Conservation (phyloP, 495 filamentous ascomycete genomes). For the Penicillium argentinense region DNA sequence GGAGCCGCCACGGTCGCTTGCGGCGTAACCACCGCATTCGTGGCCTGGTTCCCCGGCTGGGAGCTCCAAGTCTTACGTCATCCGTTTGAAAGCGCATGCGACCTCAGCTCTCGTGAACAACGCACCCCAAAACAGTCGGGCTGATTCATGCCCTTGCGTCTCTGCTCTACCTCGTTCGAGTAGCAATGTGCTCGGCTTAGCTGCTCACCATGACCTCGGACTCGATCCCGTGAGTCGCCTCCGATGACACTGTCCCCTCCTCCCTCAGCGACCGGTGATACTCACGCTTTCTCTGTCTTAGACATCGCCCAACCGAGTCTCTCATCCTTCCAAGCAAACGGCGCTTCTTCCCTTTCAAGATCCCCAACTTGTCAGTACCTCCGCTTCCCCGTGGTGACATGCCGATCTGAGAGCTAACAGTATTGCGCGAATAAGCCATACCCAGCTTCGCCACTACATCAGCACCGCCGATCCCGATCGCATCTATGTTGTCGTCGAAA, state of each 20-base stretch:
- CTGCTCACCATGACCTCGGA: slow-evolving; percentile 48
- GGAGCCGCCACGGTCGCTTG: background rate
- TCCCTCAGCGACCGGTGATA: slow-evolving; percentile 10
- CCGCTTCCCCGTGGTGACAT: slow-evolving; percentile 8
- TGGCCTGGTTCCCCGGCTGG: slow-evolving; percentile 32
- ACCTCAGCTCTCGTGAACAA: slow-evolving; percentile 8
- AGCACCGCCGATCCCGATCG: slow-evolving; percentile 72
- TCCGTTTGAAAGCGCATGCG: slow-evolving; percentile 29
- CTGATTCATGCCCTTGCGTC: slow-evolving; percentile 9
- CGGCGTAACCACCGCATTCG: slow-evolving; percentile 20
- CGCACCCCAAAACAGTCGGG: slow-evolving; percentile 11
- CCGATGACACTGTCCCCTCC: background rate
- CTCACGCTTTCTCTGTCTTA: slow-evolving; percentile 26
- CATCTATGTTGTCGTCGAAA: slow-evolving; percentile 78
- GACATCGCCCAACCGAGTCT: slow-evolving; percentile 57
- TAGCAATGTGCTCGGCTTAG: slow-evolving; percentile 39
- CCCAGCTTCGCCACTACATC: slow-evolving; percentile 88
- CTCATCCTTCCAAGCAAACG: slow-evolving; percentile 63
- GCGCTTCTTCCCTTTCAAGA: slow-evolving; percentile 71
- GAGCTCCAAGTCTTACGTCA: slow-evolving; percentile 44
- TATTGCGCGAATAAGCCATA: slow-evolving; percentile 61
- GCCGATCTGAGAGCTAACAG: slow-evolving; percentile 14
- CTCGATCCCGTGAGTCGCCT: slow-evolving; percentile 38
- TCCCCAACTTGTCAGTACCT: slow-evolving; percentile 67
- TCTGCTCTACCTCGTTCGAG: slow-evolving; percentile 20